These are phyloP conservation scores for Geotrichum candidum DNA, from an alignment of 1,139 yeast genomes.

Conservation along the genomic window DNA sequence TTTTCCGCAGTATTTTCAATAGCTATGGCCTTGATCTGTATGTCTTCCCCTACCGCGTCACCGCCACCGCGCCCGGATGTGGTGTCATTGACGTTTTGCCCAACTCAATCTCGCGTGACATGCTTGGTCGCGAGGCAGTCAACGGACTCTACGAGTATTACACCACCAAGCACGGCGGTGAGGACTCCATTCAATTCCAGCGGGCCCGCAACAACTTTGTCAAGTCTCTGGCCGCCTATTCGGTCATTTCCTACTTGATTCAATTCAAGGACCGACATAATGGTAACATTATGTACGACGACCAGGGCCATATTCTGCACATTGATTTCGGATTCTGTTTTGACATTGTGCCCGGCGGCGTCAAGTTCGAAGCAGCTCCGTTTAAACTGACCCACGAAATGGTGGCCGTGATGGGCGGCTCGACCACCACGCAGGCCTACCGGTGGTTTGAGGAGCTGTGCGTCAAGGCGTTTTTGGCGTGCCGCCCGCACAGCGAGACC, in stretches of 20 bases:
- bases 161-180: conserved; percentile 89
- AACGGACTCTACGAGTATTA: conserved; percentile 93
- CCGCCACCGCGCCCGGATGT: conserved; percentile 98
- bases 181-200: conserved; percentile 82
- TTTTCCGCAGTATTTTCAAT: conserved; percentile 87
- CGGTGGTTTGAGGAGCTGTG: conserved; percentile 93
- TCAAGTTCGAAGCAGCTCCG: conserved; percentile 94
- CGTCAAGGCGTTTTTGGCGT: conserved; percentile 84
- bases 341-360: conserved; percentile 99
- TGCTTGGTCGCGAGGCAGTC: conserved; percentile 98
- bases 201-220: conserved; percentile 87
- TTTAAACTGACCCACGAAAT: conserved; percentile 94
- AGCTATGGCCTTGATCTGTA: conserved; percentile 81
- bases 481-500: conserved; percentile 83
- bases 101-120: conserved; percentile 89
- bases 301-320: conserved; percentile 88
- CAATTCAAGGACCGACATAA: conserved; percentile 98
- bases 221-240: conserved; percentile 91
- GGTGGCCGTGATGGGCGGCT: conserved; percentile 94
- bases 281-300: conserved; percentile 98
- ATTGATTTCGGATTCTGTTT: conserved; percentile 98
- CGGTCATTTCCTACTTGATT: conserved; percentile 82
- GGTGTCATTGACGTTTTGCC: conserved; percentile 98
- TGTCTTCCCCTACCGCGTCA: conserved; percentile 90
- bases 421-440: conserved; percentile 76